Evolutionary conservation across 2,329 filamentous ascomycete species (phyloP).

Genomic region (Cytospora piceae): DNA sequence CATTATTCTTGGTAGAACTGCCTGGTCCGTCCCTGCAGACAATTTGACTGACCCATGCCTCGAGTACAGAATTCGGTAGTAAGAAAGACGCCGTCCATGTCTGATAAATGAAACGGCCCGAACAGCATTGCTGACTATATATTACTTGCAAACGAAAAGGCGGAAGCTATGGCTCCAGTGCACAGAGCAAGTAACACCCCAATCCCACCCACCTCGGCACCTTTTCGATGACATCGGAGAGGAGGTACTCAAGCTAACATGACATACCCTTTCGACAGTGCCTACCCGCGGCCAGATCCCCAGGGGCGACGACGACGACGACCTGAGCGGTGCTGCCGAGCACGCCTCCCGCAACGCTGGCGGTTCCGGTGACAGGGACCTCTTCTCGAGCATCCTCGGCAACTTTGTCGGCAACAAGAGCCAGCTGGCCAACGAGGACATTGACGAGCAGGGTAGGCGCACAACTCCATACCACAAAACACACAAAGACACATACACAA

Average conservation of each 20-base stretch:
- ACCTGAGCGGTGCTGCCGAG: constrained; percentile 52
- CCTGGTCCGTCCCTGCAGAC: background rate
- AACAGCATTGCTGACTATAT: background rate
- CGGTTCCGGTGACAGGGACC: constrained; percentile 48
- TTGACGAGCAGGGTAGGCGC: constrained; percentile 54
- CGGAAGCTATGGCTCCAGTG: constrained; percentile 24
- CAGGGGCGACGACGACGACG: constrained; percentile 47
- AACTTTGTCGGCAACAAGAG: constrained; percentile 54
- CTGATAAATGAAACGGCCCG: background rate
- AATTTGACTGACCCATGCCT: background rate
- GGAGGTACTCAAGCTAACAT: constrained; percentile 9
- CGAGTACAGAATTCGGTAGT: constrained; percentile 28
- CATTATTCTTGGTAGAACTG: background rate
- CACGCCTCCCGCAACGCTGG: constrained; percentile 53
- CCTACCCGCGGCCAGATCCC: constrained; percentile 40
- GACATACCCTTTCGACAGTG: background rate
- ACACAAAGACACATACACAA: background rate
- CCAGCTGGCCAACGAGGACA: constrained; percentile 48
- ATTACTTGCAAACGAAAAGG: constrained; percentile 5
- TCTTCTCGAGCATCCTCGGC: constrained; percentile 55
- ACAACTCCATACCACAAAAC: background rate
- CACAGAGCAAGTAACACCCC: constrained; percentile 33
- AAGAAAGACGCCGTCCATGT: background rate
- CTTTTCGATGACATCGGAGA: background rate
- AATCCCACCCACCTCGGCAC: background rate